Conservation (phyloP, 1,284 basidiomycete genomes). For the Ganoderma lingzhi region DNA sequence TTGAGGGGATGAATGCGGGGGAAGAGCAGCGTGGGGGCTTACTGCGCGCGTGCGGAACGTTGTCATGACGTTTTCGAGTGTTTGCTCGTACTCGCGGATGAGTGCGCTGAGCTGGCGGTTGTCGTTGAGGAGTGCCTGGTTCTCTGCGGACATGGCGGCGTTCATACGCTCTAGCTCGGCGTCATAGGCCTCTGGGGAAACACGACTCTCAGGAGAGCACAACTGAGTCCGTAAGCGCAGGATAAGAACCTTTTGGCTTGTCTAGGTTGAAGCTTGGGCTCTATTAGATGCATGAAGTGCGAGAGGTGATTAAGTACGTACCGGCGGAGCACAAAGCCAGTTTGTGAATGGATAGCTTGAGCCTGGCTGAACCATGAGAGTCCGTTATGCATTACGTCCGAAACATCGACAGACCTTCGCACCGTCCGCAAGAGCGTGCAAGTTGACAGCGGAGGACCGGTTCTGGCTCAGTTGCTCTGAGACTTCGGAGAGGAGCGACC, state of each 20-base stretch:
- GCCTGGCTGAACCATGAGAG: slow-evolving; percentile 46
- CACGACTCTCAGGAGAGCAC: background rate
- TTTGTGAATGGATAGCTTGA: slow-evolving; percentile 76
- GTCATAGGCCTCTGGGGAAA: slow-evolving; percentile 83
- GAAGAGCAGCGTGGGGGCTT: slow-evolving; percentile 42
- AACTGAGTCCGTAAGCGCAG: background rate
- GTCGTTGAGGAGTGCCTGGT: slow-evolving; percentile 89
- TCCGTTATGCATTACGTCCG: background rate
- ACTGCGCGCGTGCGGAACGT: slow-evolving; percentile 93
- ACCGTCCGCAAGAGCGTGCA: slow-evolving; percentile 74
- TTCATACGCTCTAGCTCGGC: slow-evolving; percentile 95
- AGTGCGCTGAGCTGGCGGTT: slow-evolving; percentile 94
- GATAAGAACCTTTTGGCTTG: slow-evolving; percentile 77
- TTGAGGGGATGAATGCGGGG: slow-evolving; percentile 19
- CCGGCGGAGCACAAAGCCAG: slow-evolving; percentile 92
- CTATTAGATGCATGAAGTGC: slow-evolving; percentile 4
- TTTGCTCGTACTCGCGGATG: slow-evolving; percentile 97
- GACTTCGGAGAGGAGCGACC: slow-evolving; percentile 80
- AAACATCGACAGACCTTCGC: slow-evolving; percentile 70
- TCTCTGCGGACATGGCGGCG: slow-evolving; percentile 82
- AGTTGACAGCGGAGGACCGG: slow-evolving; percentile 61
- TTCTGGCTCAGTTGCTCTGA: slow-evolving; percentile 88
- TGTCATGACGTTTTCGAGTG: slow-evolving; percentile 95
- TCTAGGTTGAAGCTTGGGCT: slow-evolving; percentile 85
- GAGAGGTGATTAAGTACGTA: slow-evolving; percentile 42